These are phyloP conservation scores for Cryptosporidium felis DNA, from an alignment of 169 alveolate species.

Conservation along the genomic window DNA sequence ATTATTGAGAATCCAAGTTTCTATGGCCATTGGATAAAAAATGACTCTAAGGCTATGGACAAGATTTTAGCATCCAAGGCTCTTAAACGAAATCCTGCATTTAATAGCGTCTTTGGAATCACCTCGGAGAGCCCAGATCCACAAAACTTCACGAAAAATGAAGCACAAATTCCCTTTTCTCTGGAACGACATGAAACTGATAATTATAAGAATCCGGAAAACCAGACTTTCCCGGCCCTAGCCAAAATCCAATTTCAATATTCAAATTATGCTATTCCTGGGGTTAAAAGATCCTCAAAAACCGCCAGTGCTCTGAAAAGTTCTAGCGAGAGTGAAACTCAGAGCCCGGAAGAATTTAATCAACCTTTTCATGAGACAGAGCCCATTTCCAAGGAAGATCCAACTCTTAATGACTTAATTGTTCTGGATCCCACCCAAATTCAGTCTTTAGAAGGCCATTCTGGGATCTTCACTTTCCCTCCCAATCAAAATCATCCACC, in stretches of 20 bases:
- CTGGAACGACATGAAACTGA: too few relatives aligned
- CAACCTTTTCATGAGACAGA: background rate
- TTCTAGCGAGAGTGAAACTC: background rate
- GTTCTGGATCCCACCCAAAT: background rate
- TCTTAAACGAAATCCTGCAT: background rate
- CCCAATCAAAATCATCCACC: background rate
- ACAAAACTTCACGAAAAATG: too few relatives aligned
- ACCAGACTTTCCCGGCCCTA: background rate
- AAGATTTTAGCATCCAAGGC: background rate
- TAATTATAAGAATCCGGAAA: background rate
- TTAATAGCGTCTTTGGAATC: constrained; percentile 14
- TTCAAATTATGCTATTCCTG: constrained; percentile 10
- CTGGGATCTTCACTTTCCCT: too few relatives aligned
- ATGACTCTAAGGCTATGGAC: background rate
- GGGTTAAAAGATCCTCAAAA: background rate
- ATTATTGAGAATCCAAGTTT: constrained; percentile 15
- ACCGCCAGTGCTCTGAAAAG: background rate
- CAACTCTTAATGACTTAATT: background rate
- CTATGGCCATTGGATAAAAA: constrained; percentile 11
- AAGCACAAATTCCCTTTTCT: too few relatives aligned
- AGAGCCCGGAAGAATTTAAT: background rate
- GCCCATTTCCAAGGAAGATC: background rate
- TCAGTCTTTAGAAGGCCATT: constrained; percentile 1
- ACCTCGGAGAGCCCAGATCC: too few relatives aligned
- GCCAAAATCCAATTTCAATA: background rate